Evolutionary conservation across 495 filamentous ascomycete species (phyloP).

Genomic region (Chlorociboria aeruginascens): DNA sequence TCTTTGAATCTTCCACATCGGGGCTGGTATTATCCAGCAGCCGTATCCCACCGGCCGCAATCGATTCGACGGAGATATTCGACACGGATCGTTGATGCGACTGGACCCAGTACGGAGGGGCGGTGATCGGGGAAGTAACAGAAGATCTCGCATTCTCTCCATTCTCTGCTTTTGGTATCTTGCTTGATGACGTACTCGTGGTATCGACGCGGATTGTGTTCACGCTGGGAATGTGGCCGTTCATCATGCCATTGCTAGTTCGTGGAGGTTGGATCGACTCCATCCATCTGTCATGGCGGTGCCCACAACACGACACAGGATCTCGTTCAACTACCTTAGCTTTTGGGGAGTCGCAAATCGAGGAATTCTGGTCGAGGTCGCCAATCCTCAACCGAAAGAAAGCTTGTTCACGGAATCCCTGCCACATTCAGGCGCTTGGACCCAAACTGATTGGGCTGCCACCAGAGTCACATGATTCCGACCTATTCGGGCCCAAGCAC

Average conservation of each 20-base stretch:
- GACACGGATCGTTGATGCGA: slow-evolving; percentile 23
- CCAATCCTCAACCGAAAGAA: no score
- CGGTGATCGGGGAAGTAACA: slow-evolving; percentile 14
- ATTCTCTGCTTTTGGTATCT: neutral
- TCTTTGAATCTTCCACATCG: slow-evolving; percentile 27
- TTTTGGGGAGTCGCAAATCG: slow-evolving; percentile 4
- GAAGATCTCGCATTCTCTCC: neutral
- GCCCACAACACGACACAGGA: slow-evolving; percentile 5
- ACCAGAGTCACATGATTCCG: no score
- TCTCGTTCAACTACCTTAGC: neutral
- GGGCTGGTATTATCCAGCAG: slow-evolving; percentile 35
- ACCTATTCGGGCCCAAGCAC: neutral
- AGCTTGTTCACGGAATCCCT: no score
- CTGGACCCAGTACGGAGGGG: slow-evolving; percentile 25
- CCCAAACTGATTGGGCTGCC: no score
- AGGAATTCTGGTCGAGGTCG: neutral
- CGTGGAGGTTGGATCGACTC: slow-evolving; percentile 9
- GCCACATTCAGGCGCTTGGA: no score
- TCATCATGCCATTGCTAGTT: slow-evolving; percentile 9
- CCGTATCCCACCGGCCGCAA: slow-evolving; percentile 33
- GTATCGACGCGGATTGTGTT: slow-evolving; percentile 1
- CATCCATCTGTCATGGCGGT: slow-evolving; percentile 19
- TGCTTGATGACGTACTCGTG: neutral
- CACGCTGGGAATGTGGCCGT: neutral
- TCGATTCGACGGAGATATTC: slow-evolving; percentile 33